Evolutionary conservation across 306 rosid species (phyloP), one percentile per base, ranked within the genome.

Genomic region (Ziziphus jujuba): DNA sequence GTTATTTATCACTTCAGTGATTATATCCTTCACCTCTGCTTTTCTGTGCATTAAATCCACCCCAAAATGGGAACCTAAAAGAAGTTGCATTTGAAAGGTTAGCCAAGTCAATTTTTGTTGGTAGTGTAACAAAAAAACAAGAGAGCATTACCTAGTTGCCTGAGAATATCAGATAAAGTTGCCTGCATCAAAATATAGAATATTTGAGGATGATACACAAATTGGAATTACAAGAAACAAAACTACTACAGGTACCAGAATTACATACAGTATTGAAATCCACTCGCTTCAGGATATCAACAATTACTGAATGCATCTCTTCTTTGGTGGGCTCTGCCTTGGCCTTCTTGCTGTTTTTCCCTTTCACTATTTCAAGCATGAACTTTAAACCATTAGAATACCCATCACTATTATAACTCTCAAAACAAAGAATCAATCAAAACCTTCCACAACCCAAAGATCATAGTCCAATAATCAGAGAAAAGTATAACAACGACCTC

Each of bases 41-140:
- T 95, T 95, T 84, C 97, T 87, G 78, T 95, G 97, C 99, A 95
- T 90, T 78, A 95, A 88, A 80, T 95, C 97, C 78, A 88, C 56
- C 33, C 85, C 87, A 66, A 93, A 90, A 84, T 95, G 97, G 68
- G 87, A 40, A 72, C 99, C 99, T 95, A 78, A 55, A 24, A 79
- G 35, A 62, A 33, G 73, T 63, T 67, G 40, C 56, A 71, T 47
- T 61, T 19, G 22, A 12, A 76, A 66, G 75, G 69, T 71, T 28
- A 75, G 75, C 66, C 20, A 20, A 50, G 55, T 17, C 17, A 5
- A 19, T 50, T 50, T 61, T 13, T 7, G 51, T 49, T 28, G 51
- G n/a, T 7, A 12, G 35, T 36, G 13, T 44, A 49, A 66, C 40
- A 36, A n/a, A 12, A 5, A 50, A 13, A 17, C 38, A 38, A 47